Percentiles rank a stretch among this genome's conserved stretches.
These are phyloP conservation scores for Lyophyllum shimeji DNA, from an alignment of 768 basidiomycete species.

Conservation along the genomic window DNA sequence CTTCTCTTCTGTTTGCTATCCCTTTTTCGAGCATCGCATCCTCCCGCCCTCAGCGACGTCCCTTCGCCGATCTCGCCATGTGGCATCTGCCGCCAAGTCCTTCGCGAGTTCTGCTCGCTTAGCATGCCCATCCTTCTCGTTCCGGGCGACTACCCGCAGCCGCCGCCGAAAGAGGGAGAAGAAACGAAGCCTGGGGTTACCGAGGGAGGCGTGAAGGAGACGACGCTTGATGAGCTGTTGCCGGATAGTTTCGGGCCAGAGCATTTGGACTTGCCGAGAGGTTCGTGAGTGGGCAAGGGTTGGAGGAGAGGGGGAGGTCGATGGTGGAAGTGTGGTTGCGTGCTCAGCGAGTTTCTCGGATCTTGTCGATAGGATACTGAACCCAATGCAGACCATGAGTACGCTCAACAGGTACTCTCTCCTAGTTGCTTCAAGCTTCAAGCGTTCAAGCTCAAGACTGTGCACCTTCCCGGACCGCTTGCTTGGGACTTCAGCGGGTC, in stretches of 20 bases:
- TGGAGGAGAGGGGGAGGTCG: too few relatives aligned
- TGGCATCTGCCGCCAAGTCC: conserved; percentile 90
- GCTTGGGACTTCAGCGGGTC: too few relatives aligned
- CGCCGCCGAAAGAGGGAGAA: conserved; percentile 29
- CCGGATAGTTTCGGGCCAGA: conserved; percentile 91
- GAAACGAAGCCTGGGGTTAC: conserved; percentile 36
- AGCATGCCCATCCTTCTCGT: conserved; percentile 74
- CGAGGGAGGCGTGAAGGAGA: conserved; percentile 57
- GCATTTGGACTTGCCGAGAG: conserved; percentile 58
- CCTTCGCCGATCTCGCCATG: conserved; percentile 74
- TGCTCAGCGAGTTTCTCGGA: too few relatives aligned
- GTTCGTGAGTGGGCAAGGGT: too few relatives aligned
- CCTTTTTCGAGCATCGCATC: not conserved
- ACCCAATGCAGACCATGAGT: too few relatives aligned
- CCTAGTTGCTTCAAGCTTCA: too few relatives aligned
- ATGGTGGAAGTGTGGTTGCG: too few relatives aligned
- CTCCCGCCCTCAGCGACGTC: conserved; percentile 59
- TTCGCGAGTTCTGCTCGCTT: conserved; percentile 80
- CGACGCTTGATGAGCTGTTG: conserved; percentile 71
- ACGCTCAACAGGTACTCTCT: too few relatives aligned
- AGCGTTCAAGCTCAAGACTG: too few relatives aligned
- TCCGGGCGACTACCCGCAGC: conserved; percentile 58
- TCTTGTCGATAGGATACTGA: too few relatives aligned
- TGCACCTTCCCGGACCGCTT: too few relatives aligned
- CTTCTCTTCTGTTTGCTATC: not conserved